Conservation (phyloP, 2,329 filamentous ascomycete species). For the Chalara sp. region DNA sequence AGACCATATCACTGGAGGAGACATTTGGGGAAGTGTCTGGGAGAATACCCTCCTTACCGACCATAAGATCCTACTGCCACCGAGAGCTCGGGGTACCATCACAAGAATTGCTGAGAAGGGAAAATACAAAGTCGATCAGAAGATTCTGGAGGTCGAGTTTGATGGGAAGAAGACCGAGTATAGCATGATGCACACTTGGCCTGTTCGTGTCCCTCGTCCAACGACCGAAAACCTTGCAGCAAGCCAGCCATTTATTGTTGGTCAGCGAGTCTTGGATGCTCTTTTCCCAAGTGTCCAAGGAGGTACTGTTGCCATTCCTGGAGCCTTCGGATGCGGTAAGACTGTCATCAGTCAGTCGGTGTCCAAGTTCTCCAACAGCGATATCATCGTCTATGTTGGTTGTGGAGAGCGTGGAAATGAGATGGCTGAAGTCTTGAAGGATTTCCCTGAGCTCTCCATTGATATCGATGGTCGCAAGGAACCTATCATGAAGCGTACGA, state of each 20-base stretch:
- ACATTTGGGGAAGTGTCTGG: constrained; percentile 89
- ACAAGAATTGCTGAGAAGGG: constrained; percentile 86
- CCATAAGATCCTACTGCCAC: constrained; percentile 89
- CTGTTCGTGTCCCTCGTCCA: constrained; percentile 90
- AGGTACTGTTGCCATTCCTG: constrained; percentile 95
- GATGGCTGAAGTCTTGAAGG: constrained; percentile 99
- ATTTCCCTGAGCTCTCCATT: constrained; percentile 97
- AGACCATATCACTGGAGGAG: constrained; percentile 93
- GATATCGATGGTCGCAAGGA: constrained; percentile 91
- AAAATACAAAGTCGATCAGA: constrained; percentile 88
- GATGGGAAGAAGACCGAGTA: constrained; percentile 91
- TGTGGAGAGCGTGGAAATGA: constrained; percentile 92
- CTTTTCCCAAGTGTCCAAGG: constrained; percentile 95
- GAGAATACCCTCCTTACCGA: constrained; percentile 94
- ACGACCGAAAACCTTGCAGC: constrained; percentile 87
- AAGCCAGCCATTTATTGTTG: constrained; percentile 87
- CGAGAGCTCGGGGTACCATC: constrained; percentile 84
- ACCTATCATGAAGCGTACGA: constrained; percentile 99
- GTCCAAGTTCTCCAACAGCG: constrained; percentile 99
- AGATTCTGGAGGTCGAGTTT: constrained; percentile 93
- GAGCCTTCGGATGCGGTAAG: constrained; percentile 98
- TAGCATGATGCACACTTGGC: constrained; percentile 99
- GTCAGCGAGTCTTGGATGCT: constrained; percentile 91
- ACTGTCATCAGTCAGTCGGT: constrained; percentile 98
- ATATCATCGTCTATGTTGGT: constrained; percentile 97